Conservation (phyloP, 441 rosid species). For the Erodium trifolium region DNA sequence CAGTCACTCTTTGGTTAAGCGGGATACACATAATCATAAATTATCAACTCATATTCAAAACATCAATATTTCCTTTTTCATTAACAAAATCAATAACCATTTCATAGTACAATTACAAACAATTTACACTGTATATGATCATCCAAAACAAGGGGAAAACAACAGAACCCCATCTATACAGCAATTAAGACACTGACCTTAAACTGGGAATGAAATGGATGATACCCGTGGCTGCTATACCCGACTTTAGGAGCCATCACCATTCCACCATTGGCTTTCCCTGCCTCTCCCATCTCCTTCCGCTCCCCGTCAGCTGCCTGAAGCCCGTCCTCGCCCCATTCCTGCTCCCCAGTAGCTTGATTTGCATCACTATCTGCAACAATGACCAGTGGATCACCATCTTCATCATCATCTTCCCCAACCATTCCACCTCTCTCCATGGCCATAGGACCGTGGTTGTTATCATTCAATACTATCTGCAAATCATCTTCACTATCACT, state of each 20-base stretch:
- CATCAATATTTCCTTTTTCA: background rate
- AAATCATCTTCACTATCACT: constrained; percentile 98
- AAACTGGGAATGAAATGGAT: constrained; percentile 95
- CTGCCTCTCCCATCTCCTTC: constrained; percentile 52
- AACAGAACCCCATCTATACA: constrained; percentile 25
- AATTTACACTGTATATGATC: constrained; percentile 12
- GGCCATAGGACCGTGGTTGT: constrained; percentile 43
- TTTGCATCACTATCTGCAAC: constrained; percentile 56
- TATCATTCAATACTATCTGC: constrained; percentile 82
- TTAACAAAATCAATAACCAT: constrained; percentile 3
- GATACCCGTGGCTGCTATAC: constrained; percentile 79
- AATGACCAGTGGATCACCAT: constrained; percentile 75
- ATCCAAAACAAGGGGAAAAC: constrained; percentile 20
- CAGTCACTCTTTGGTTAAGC: background rate
- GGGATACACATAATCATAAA: background rate
- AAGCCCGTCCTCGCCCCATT: constrained; percentile 59
- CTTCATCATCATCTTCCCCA: constrained; percentile 37
- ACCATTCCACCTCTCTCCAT: constrained; percentile 36
- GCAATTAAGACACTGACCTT: constrained; percentile 80
- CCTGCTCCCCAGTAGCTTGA: constrained; percentile 45
- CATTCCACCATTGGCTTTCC: constrained; percentile 36
- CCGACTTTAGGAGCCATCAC: constrained; percentile 55
- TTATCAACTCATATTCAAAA: background rate
- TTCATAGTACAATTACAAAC: background rate
- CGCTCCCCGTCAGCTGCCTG: constrained; percentile 46